Percentiles rank a stretch among this genome's conserved stretches.
Conservation (phyloP, 2,329 filamentous ascomycete genomes). For the Trichophyton benhamiae region DNA sequence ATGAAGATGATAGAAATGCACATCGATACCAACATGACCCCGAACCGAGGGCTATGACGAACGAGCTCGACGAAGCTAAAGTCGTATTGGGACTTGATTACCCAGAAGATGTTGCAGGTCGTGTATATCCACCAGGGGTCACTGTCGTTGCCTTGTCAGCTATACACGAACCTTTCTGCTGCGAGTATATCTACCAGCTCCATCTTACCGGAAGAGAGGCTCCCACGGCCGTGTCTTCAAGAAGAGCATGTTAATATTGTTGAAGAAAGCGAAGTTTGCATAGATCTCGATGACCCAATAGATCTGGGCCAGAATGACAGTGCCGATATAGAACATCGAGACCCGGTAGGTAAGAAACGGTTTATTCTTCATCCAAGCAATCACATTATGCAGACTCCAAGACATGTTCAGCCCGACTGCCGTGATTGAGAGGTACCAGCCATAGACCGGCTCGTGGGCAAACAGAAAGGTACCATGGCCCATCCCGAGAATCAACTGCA, state of each 20-base stretch:
- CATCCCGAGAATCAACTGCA: slow-evolving; percentile 43
- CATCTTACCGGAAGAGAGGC: slow-evolving; percentile 44
- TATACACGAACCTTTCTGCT: neutral
- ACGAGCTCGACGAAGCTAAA: slow-evolving; percentile 47
- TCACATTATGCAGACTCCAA: slow-evolving; percentile 53
- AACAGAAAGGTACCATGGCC: slow-evolving; percentile 50
- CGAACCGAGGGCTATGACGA: slow-evolving; percentile 51
- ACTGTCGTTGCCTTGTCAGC: slow-evolving; percentile 19
- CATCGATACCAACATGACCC: slow-evolving; percentile 50
- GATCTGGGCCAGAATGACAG: slow-evolving; percentile 46
- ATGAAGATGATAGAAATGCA: slow-evolving; percentile 49
- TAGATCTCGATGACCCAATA: slow-evolving; percentile 56
- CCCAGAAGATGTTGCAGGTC: slow-evolving; percentile 47
- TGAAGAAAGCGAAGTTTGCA: slow-evolving; percentile 54
- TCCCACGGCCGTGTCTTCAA: slow-evolving; percentile 46
- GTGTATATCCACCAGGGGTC: slow-evolving; percentile 61
- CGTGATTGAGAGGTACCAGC: slow-evolving; percentile 51
- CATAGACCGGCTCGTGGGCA: slow-evolving; percentile 43
- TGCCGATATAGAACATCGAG: slow-evolving; percentile 46
- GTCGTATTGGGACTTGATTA: slow-evolving; percentile 51
- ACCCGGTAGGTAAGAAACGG: slow-evolving; percentile 44
- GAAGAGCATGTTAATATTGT: slow-evolving; percentile 43
- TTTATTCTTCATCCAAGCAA: slow-evolving; percentile 55
- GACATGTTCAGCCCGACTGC: slow-evolving; percentile 51
- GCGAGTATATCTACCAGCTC: neutral